Evolutionary conservation across 176 grass and related monocot species (phyloP).

Genomic region (Musa itinerans): DNA sequence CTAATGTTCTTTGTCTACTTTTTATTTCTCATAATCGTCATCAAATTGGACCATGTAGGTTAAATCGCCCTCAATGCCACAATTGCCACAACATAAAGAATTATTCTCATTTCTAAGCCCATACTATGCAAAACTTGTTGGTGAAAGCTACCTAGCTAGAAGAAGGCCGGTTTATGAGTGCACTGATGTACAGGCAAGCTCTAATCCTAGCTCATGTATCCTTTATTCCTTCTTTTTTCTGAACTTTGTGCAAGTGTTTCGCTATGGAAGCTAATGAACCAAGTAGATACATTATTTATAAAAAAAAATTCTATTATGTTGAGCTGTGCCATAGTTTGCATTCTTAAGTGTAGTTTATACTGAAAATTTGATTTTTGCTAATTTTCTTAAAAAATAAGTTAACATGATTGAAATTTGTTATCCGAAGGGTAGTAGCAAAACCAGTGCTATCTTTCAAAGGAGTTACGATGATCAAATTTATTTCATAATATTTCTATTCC

Average conservation of each 20-base stretch:
- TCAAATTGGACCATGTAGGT: slow-evolving; percentile 37
- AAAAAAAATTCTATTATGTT: too few relatives aligned
- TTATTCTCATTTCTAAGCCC: slow-evolving; percentile 71
- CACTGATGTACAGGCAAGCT: slow-evolving; percentile 70
- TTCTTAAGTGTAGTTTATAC: too few relatives aligned
- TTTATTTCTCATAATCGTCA: neutral
- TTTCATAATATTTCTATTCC: too few relatives aligned
- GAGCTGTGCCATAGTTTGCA: too few relatives aligned
- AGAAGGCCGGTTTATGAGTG: slow-evolving; percentile 88
- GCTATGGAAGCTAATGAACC: neutral
- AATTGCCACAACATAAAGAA: slow-evolving; percentile 73
- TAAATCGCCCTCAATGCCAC: slow-evolving; percentile 53
- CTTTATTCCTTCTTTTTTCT: neutral
- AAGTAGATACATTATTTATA: neutral
- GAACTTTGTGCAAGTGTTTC: neutral
- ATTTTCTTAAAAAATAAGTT: too few relatives aligned
- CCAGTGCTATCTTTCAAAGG: too few relatives aligned
- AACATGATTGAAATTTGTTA: too few relatives aligned
- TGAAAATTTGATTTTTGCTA: too few relatives aligned
- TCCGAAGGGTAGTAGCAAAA: too few relatives aligned
- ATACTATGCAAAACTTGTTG: slow-evolving; percentile 90
- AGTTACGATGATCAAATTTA: too few relatives aligned
- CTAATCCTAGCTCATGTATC: neutral
- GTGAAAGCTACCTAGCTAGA: slow-evolving; percentile 93
- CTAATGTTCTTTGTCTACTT: neutral